Evolutionary conservation across 306 rosid species (phyloP), one percentile per base, ranked within the genome.

Genomic region (Cajanus cajan): DNA sequence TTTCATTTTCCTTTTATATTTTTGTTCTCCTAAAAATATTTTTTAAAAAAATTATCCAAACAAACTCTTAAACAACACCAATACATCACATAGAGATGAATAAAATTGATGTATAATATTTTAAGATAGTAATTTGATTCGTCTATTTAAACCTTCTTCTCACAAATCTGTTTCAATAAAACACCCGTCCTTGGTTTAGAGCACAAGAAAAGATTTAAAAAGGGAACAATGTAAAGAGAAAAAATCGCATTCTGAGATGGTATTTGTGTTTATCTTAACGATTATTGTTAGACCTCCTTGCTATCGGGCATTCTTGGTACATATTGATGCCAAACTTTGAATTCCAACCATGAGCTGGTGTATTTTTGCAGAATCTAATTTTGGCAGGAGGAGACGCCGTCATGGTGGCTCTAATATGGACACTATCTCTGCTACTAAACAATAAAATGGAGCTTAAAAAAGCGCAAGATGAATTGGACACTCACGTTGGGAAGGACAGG

Each of bases 381-480:
- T 73, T 85, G 76, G 88, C 86, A 70, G 86, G 85, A 82, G 77
- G 85, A 1, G 85, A 86, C 76, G 34, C 72, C 21, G 76, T 61
- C 55, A 63, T 70, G 86, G 63, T 86, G 64, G 34, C 77, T 65
- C 77, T 86, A 40, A 82, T 68, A 55, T 86, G 89, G 85, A 64
- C 86, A 3, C 40, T 86, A 4, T 79, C 85, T 63, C 73, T 82
- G 31, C 36, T 86, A 57, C 71, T 82, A 44, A 82, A 86, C 75
- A 63, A 82, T 67, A 45, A 14, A 59, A n/a, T 18, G 11, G 86
- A 58, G 44, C 82, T 86, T 5, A 57, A 79, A 36, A 86, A 75
- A 33, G 80, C 7, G 3, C 78, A 74, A 34, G 86, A 86, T 14
- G 89, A 86, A 76, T 47, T 86, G 45, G 78, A 82, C 70, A 63